Conservation (phyloP, 768 basidiomycete species). For the Suillus spraguei region DNA sequence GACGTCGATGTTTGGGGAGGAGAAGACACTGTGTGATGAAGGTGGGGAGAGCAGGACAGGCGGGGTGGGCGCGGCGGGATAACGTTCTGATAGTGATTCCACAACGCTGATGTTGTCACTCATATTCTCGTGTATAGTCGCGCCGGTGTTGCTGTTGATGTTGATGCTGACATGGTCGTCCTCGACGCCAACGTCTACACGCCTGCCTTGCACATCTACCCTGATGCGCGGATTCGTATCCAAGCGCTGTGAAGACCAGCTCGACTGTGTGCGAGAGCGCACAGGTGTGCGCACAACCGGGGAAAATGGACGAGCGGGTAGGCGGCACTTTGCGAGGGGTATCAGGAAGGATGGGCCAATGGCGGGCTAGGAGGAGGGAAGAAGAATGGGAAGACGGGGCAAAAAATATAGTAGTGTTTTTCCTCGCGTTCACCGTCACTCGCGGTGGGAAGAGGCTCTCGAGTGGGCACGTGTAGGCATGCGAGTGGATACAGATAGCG, state of each 20-base stretch:
- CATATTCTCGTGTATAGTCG: neutral
- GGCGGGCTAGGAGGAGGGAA: constrained; percentile 15
- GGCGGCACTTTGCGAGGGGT: constrained; percentile 30
- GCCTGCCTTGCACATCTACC: neutral
- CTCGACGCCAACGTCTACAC: constrained; percentile 2
- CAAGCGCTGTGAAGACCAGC: neutral
- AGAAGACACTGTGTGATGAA: constrained; percentile 20
- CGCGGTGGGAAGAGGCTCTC: constrained; percentile 1
- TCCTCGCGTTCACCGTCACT: constrained; percentile 18
- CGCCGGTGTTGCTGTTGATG: too few relatives aligned
- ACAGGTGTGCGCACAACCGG: constrained; percentile 22
- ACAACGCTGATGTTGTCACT: constrained; percentile 16
- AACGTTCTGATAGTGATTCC: constrained; percentile 34
- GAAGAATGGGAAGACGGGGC: constrained; percentile 6
- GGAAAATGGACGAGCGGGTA: constrained; percentile 32
- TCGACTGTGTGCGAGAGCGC: constrained; percentile 2
- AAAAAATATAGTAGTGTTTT: constrained; percentile 2
- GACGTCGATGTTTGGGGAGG: neutral
- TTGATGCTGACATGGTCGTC: neutral
- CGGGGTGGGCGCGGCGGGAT: constrained; percentile 30
- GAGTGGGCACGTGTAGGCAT: constrained; percentile 20
- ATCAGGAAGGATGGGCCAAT: constrained; percentile 33
- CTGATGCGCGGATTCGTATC: neutral
- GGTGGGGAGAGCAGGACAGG: constrained; percentile 31
- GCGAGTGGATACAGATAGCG: constrained; percentile 7